These are phyloP conservation scores for Rhizopogon roseolus DNA, from an alignment of 768 basidiomycete species.

Conservation along the genomic window DNA sequence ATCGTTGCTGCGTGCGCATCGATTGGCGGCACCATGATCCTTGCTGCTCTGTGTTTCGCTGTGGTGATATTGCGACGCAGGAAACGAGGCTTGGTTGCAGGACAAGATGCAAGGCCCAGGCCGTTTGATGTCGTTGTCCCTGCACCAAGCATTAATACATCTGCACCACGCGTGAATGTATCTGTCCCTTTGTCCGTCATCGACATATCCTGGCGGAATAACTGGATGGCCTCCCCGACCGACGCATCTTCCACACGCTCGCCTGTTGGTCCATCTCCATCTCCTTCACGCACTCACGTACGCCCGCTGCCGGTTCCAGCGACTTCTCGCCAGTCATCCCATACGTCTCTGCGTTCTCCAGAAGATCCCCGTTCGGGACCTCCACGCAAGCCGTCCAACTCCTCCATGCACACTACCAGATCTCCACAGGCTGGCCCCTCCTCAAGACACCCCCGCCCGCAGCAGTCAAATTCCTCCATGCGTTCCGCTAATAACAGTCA, in stretches of 20 bases:
- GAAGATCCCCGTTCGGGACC: not conserved
- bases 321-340: slow-evolving; percentile 1
- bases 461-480: slow-evolving; percentile 3
- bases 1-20: slow-evolving; percentile 17
- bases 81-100: slow-evolving; percentile 6
- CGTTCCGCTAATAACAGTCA: not conserved
- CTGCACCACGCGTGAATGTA: not conserved
- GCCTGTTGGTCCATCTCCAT: not conserved
- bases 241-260: not conserved
- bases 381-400: not conserved
- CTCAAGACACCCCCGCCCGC: not conserved
- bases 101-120: slow-evolving; percentile 22
- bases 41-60: slow-evolving; percentile 8
- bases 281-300: not conserved
- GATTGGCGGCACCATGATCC: slow-evolving; percentile 14
- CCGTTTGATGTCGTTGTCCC: slow-evolving; percentile 15
- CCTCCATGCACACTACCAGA: not conserved
- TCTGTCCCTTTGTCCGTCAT: not conserved
- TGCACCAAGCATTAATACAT: slow-evolving; percentile 1
- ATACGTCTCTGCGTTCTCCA: slow-evolving; percentile 1
- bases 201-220: slow-evolving; percentile 2
- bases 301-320: not conserved
- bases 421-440: not conserved
- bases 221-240: not conserved
- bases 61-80: slow-evolving; percentile 15